phyloP scores from a whole-genome alignment of 306 rosid genomes.

The Cicer yamashitae region DNA sequence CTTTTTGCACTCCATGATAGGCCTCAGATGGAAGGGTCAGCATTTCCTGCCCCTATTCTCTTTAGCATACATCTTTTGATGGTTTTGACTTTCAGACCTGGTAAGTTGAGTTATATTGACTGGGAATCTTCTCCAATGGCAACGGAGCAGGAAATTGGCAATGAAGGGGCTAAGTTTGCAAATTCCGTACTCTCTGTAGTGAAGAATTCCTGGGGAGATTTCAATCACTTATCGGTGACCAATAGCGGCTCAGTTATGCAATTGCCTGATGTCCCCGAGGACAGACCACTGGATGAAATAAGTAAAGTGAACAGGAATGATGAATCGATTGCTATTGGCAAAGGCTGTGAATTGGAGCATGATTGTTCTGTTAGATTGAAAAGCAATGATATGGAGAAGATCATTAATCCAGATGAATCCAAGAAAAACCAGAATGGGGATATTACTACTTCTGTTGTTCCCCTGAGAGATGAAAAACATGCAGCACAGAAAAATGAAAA shows the following conservation, averaged over 20 bases:
- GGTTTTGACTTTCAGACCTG: conserved; percentile 81
- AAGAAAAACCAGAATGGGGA: conserved; percentile 56
- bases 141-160: conserved; percentile 52
- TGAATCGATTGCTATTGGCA: conserved; percentile 50
- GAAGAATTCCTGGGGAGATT: conserved; percentile 54
- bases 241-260: conserved; percentile 55
- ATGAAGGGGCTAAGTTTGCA: conserved; percentile 53
- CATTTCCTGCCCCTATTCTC: conserved; percentile 87
- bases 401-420: conserved; percentile 50
- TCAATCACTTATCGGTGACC: conserved; percentile 48
- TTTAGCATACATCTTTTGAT: conserved; percentile 81
- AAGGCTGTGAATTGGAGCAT: conserved; percentile 56
- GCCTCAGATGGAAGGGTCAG: conserved; percentile 96
- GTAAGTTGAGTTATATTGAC: conserved; percentile 62
- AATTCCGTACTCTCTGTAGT: conserved; percentile 53
- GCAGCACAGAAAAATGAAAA: conserved; percentile 57
- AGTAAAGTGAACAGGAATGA: conserved; percentile 46
- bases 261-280: conserved; percentile 82
- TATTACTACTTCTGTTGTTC: conserved; percentile 49
- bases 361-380: conserved; percentile 51
- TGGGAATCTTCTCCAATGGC: conserved; percentile 64
- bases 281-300: conserved; percentile 67
- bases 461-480: conserved; percentile 61
- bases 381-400: conserved; percentile 45
- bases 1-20: conserved; percentile 98